A percentile compares a stretch with the other conserved stretches of the same genome.
phyloP scores from a whole-genome alignment of 305 asterid genomes.

The Rubia occidens region DNA sequence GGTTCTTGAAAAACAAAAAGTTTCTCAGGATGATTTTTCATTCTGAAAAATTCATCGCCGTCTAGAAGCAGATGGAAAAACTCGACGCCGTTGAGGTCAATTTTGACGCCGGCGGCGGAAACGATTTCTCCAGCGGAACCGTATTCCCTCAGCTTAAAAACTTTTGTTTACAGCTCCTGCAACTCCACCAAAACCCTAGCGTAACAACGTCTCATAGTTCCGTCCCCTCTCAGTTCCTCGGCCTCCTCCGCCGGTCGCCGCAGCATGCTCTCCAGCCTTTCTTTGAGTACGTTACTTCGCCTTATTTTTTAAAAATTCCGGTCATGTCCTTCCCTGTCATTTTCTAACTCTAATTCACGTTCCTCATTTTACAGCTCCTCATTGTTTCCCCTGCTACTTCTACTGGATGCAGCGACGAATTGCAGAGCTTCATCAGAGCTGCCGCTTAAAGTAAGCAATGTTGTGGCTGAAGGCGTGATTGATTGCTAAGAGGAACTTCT shows the following conservation, averaged over 20 bases:
- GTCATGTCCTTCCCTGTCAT: too few relatives aligned
- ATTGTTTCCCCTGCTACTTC: conserved; percentile 79
- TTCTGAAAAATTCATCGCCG: not conserved
- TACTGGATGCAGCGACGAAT: conserved; percentile 69
- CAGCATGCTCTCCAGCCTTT: conserved; percentile 51
- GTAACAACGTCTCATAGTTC: conserved; percentile 9
- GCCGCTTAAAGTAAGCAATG: conserved; percentile 48
- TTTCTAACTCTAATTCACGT: conserved; percentile 7
- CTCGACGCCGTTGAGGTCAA: not conserved
- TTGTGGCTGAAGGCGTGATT: conserved; percentile 62
- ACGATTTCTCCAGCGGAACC: conserved; percentile 14
- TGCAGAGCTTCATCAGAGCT: conserved; percentile 48
- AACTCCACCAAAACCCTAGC: conserved; percentile 50
- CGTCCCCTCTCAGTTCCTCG: conserved; percentile 35
- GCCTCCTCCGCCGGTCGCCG: conserved; percentile 45
- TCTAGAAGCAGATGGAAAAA: not conserved
- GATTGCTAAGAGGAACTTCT: conserved; percentile 76
- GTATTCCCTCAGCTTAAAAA: conserved; percentile 54
- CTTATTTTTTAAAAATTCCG: too few relatives aligned
- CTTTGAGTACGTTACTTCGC: conserved; percentile 44
- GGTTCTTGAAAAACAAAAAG: too few relatives aligned
- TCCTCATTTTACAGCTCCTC: conserved; percentile 48
- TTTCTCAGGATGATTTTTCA: not conserved
- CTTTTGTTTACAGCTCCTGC: conserved; percentile 47
- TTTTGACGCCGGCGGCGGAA: not conserved